These are phyloP conservation scores for Dendrocalamus sinicus DNA, from an alignment of 176 grass and related monocot genomes.

Conservation along the genomic window DNA sequence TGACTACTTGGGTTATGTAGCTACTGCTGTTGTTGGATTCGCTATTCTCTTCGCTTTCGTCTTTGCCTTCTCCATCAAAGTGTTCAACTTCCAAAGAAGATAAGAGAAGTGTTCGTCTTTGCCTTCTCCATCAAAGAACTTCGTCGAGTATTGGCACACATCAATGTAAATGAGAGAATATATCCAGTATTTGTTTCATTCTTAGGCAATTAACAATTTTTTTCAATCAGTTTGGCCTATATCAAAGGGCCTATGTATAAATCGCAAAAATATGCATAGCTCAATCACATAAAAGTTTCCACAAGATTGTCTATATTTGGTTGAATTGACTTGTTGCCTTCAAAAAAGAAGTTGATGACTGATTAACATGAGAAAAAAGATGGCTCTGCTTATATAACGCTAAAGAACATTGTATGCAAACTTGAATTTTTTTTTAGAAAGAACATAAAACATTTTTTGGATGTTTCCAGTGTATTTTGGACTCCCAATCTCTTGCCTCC, in stretches of 20 bases:
- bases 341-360: not conserved
- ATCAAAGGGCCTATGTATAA: not conserved
- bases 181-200: conserved; percentile 1
- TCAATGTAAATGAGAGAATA: conserved; percentile 12
- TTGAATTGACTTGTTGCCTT: not conserved
- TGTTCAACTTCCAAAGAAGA: conserved; percentile 73
- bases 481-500: no score
- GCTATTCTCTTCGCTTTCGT: conserved; percentile 61
- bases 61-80: conserved; percentile 67
- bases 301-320: not conserved
- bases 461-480: no score
- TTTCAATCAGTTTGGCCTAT: conserved; percentile 17
- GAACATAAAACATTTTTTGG: no score
- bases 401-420: not conserved
- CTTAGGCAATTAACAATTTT: not conserved
- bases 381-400: not conserved
- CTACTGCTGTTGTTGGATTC: conserved; percentile 71
- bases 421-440: not conserved
- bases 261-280: conserved; percentile 19
- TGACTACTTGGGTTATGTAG: conserved; percentile 70
- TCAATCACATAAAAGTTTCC: conserved; percentile 20
- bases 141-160: conserved; percentile 15
- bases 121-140: not conserved
- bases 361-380: not conserved
- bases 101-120: conserved; percentile 19